Conservation (phyloP, 768 basidiomycete genomes). For the Cystoderma amianthinum region DNA sequence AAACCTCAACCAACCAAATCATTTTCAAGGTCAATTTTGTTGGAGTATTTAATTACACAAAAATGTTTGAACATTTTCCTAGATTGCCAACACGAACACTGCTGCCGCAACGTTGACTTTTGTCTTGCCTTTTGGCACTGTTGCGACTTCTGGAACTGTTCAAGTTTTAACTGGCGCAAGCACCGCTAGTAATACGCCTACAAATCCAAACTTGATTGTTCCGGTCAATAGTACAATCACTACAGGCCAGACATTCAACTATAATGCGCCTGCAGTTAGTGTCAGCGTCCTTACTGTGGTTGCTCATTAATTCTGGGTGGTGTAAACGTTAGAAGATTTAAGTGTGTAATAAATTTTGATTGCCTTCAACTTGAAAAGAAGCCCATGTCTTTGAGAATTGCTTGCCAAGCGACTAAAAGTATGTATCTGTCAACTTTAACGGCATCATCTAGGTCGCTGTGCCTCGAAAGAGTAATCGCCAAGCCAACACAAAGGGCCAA, state of each 20-base stretch:
- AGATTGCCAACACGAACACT: slow-evolving; percentile 51
- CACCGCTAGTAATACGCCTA: slow-evolving; percentile 50
- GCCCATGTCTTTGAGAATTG: no score
- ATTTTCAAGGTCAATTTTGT: slow-evolving; percentile 46
- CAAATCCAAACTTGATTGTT: slow-evolving; percentile 37
- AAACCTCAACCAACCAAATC: slow-evolving; percentile 28
- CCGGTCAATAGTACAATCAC: slow-evolving; percentile 38
- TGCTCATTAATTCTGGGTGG: no score
- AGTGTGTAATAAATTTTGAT: no score
- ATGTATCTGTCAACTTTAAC: no score
- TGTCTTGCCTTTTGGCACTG: slow-evolving; percentile 44
- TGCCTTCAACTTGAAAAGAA: no score
- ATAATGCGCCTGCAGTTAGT: slow-evolving; percentile 44
- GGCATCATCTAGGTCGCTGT: no score
- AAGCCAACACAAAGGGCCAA: no score
- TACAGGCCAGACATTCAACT: slow-evolving; percentile 46
- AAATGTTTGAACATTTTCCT: neutral
- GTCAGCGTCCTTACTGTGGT: slow-evolving; percentile 30
- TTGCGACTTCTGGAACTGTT: slow-evolving; percentile 34
- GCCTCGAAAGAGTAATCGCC: no score
- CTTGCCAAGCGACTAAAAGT: no score
- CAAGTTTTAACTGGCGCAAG: slow-evolving; percentile 43
- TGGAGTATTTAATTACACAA: neutral
- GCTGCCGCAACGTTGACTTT: slow-evolving; percentile 39
- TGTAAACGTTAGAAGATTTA: no score